phyloP scores from a whole-genome alignment of 306 rosid genomes.

The Luffa aegyptiaca region DNA sequence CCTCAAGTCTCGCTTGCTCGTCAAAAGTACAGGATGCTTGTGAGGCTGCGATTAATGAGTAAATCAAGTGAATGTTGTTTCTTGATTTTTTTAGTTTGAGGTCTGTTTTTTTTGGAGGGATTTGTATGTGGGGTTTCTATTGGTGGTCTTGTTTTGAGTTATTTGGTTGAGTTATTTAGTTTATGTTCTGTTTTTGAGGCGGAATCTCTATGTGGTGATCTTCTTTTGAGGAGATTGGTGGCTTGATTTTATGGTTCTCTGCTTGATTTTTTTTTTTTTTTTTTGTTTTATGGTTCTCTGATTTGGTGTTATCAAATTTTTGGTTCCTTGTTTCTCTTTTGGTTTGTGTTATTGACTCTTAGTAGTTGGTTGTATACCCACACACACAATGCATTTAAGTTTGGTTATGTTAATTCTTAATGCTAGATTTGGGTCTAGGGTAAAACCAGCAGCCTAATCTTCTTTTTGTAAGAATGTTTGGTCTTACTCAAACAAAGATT shows the following conservation, averaged over 20 bases:
- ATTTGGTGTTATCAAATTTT: too few species aligned
- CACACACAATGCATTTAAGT: too few species aligned
- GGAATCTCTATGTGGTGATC: not conserved
- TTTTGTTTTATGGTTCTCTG: too few species aligned
- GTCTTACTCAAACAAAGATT: too few species aligned
- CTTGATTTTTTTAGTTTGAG: not conserved
- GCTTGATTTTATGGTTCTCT: not conserved
- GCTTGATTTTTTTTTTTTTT: not conserved
- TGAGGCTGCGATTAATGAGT: constrained; percentile 85
- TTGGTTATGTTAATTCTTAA: too few species aligned
- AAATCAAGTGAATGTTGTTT: constrained; percentile 59
- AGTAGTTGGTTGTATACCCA: too few species aligned
- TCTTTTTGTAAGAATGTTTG: too few species aligned
- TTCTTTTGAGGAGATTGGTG: not conserved
- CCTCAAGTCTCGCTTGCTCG: constrained; percentile 81
- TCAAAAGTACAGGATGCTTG: constrained; percentile 41
- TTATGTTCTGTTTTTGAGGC: not conserved
- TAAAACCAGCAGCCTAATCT: too few species aligned
- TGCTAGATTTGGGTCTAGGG: too few species aligned
- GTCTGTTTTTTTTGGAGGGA: not conserved
- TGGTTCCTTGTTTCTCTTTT: too few species aligned
- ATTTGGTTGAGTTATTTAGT: not conserved
- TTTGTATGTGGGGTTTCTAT: not conserved
- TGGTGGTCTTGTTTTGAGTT: not conserved
- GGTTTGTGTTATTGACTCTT: too few species aligned